phyloP scores from a whole-genome alignment of 1,139 yeast species.

The Tardiomyces blankii region DNA sequence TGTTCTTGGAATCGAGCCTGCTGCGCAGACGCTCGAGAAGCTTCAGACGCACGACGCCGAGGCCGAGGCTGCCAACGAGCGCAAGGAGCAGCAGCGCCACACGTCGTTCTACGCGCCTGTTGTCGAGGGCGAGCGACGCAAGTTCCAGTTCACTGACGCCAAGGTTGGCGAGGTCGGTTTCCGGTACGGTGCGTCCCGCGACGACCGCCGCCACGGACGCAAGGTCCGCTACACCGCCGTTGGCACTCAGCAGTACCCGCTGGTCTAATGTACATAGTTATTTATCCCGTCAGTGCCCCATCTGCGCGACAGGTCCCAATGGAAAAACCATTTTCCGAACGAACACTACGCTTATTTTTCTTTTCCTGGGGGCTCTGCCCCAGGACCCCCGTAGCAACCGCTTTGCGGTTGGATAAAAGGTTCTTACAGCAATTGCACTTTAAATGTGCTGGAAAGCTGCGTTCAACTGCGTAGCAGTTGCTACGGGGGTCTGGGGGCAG shows the following conservation, averaged over 20 bases:
- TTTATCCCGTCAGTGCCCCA: neutral
- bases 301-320: too few relatives aligned
- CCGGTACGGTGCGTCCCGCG: slow-evolving; percentile 84
- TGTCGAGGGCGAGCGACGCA: slow-evolving; percentile 35
- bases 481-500: neutral
- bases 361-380: neutral
- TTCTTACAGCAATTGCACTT: too few relatives aligned
- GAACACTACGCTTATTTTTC: too few relatives aligned
- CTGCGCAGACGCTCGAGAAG: slow-evolving; percentile 59
- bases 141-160: slow-evolving; percentile 65
- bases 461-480: too few relatives aligned
- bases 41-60: slow-evolving; percentile 29
- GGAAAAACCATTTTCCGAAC: too few relatives aligned
- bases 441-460: too few relatives aligned
- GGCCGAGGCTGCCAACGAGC: slow-evolving; percentile 7
- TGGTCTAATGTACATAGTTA: slow-evolving; percentile 6
- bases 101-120: slow-evolving; percentile 14
- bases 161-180: slow-evolving; percentile 77
- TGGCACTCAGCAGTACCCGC: slow-evolving; percentile 11
- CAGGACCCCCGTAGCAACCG: too few relatives aligned
- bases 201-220: slow-evolving; percentile 83
- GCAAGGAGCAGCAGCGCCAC: slow-evolving; percentile 22
- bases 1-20: slow-evolving; percentile 74
- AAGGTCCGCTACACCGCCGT: slow-evolving; percentile 54
- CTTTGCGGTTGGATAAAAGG: too few relatives aligned